Conservation (phyloP, 768 basidiomycete genomes). For the Leccinellum rugosiceps region DNA sequence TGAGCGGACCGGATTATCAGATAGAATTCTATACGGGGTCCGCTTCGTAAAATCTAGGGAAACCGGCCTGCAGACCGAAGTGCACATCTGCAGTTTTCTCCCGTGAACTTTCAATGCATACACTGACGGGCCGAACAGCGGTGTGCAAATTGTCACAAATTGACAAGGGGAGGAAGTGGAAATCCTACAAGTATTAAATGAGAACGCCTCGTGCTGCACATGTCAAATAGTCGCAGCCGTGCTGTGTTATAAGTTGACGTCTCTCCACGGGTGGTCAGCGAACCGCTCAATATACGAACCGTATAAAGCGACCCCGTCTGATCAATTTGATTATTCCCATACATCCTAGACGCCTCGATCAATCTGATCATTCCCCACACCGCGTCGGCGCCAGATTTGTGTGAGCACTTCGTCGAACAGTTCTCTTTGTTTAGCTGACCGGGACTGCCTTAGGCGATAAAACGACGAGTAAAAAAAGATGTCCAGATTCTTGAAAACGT, state of each 20-base stretch:
- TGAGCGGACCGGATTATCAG: not conserved
- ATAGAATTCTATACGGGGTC: not conserved
- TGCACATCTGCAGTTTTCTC: not conserved
- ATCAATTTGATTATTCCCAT: no score
- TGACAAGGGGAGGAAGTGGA: constrained; percentile 5
- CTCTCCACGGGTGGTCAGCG: constrained; percentile 1
- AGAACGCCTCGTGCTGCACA: not conserved
- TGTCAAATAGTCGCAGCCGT: not conserved
- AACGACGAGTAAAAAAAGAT: constrained; percentile 9
- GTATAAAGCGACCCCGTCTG: not conserved
- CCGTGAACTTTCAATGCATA: not conserved
- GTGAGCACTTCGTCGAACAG: not conserved
- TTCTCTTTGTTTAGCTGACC: not conserved
- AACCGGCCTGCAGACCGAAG: not conserved
- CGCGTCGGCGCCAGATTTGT: not conserved
- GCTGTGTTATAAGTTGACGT: constrained; percentile 3
- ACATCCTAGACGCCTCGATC: constrained; percentile 5
- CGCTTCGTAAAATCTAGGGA: not conserved
- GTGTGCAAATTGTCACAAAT: constrained; percentile 3
- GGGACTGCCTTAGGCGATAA: constrained; percentile 2
- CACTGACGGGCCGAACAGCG: not conserved
- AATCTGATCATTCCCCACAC: constrained; percentile 1
- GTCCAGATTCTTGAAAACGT: constrained; percentile 3
- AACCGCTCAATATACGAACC: not conserved
- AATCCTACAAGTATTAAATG: constrained; percentile 5